These are phyloP conservation scores for Podospora fimiseda DNA, from an alignment of 495 filamentous ascomycete species.

Conservation along the genomic window DNA sequence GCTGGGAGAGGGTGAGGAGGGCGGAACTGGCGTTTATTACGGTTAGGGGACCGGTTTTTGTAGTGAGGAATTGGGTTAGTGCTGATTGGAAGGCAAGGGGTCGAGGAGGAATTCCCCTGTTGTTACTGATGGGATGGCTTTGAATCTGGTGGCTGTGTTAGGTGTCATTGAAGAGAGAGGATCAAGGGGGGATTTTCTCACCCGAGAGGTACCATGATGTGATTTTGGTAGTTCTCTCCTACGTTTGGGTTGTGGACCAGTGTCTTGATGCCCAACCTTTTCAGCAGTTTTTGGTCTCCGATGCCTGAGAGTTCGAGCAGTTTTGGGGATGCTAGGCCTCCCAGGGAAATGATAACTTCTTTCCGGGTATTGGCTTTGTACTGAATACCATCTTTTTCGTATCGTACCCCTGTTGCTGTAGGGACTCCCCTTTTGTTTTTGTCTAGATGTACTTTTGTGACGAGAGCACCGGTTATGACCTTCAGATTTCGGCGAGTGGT, in stretches of 20 bases:
- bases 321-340: constrained; percentile 45
- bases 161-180: neutral
- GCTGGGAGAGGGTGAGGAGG: neutral
- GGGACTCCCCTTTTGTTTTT: constrained; percentile 12
- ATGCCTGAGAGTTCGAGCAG: constrained; percentile 43
- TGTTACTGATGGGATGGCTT: neutral
- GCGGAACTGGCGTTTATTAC: neutral
- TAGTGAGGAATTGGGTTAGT: neutral
- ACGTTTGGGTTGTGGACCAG: constrained; percentile 48
- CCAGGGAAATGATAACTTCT: constrained; percentile 50
- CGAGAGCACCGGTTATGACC: neutral
- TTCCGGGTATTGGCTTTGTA: constrained; percentile 35
- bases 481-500: neutral
- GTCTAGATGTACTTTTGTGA: constrained; percentile 18
- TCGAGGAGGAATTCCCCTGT: neutral
- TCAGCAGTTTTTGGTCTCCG: constrained; percentile 28
- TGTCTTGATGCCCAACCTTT: constrained; percentile 34
- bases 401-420: constrained; percentile 37
- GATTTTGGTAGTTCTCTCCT: constrained; percentile 33
- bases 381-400: constrained; percentile 37
- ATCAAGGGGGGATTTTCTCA: constrained; percentile 32
- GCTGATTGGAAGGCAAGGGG: neutral
- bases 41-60: neutral
- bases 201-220: constrained; percentile 22
- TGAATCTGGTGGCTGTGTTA: neutral